Conservation (phyloP, 2,329 filamentous ascomycete genomes). For the Mycocentrospora acerina region DNA sequence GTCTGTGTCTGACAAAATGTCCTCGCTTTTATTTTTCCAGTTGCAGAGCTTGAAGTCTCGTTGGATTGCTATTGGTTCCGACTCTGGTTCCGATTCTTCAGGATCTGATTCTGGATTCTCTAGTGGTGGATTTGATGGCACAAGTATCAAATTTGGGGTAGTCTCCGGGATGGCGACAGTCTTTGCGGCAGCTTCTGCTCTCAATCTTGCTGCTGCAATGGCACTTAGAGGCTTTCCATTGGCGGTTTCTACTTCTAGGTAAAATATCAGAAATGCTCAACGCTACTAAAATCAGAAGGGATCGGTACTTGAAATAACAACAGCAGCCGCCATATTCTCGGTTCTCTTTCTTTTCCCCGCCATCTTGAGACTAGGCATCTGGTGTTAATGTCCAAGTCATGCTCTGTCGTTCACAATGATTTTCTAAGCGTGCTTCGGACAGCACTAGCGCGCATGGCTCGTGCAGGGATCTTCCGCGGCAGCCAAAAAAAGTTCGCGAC, state of each 20-base stretch:
- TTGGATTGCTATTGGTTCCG: conserved; percentile 9
- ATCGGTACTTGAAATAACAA: conserved; percentile 10
- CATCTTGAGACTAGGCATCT: conserved; percentile 20
- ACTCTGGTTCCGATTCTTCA: conserved; percentile 19
- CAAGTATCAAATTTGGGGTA: conserved; percentile 13
- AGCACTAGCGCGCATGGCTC: conserved; percentile 16
- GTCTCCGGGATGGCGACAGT: conserved; percentile 9
- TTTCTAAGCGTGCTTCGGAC: conserved; percentile 17
- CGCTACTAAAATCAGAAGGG: not conserved
- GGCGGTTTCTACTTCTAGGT: conserved; percentile 9
- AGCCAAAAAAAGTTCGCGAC: conserved; percentile 34
- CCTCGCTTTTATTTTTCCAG: conserved; percentile 26
- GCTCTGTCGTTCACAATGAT: conserved; percentile 14
- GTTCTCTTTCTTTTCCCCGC: conserved; percentile 34
- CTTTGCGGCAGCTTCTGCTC: conserved; percentile 20
- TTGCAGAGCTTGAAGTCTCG: conserved; percentile 34
- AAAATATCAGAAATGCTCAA: conserved; percentile 2
- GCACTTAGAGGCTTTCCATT: conserved; percentile 32
- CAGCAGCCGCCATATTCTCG: conserved; percentile 3
- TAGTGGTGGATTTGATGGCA: conserved; percentile 17
- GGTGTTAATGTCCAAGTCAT: not conserved
- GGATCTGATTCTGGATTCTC: conserved; percentile 16
- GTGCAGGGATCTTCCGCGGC: conserved; percentile 18
- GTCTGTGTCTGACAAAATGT: conserved; percentile 26
- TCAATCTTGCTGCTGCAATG: conserved; percentile 36